Evolutionary conservation across 139 green algal genomes (phyloP), one percentile per base, ranked within the genome.

Genomic region (Auxenochlorella pyrenoidosa): DNA sequence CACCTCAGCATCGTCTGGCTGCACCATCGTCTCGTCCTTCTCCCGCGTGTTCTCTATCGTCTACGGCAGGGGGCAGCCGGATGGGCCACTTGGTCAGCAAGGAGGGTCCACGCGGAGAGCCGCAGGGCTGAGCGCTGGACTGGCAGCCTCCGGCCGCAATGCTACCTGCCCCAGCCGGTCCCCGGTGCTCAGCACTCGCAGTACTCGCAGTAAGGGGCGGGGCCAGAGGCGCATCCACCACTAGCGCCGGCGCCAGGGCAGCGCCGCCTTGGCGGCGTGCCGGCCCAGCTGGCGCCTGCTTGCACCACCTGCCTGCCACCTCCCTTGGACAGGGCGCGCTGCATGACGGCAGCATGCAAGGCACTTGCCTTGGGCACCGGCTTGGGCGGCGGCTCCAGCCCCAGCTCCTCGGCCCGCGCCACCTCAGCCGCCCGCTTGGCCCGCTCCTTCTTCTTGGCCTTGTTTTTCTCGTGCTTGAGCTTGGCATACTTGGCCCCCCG

Each of bases 21-120:
- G 76, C 19, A 98, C 92, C 68, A 94, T 89, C 0, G 97, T 99
- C 78, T 94, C 94, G 86, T 99, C 97, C 88, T 92, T 93, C 82
- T 96, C 95, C 47, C 96, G 90, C 15, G 91, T 96, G 93, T 97
- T 98, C 75, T 99, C 97, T 60, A 99, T 94, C 0, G 97, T 99
- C 89, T 93, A n/a, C n/a, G n/a, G 87, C 84, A 84, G 43, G 4
- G 51, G 32, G 30, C 18, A 51, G 44, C 12, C 26, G 41, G 16
- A 58, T 38, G n/a, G 0, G 41, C 10, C 8, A 54, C 6, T 6
- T 3, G 2, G n/a, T 28, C 15, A 76, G 70, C 66, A 40, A 4
- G 32, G 66, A 75, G 32, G 5, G 66, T 16, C 66, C 47, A 54
- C 8, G n/a, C n/a, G 47, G 47, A 54, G 10, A 10, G 47, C 47